Evolutionary conservation across 129 eudicot genomes (phyloP), one percentile per base, ranked within the genome.

Genomic region (Tanacetum coccineum): DNA sequence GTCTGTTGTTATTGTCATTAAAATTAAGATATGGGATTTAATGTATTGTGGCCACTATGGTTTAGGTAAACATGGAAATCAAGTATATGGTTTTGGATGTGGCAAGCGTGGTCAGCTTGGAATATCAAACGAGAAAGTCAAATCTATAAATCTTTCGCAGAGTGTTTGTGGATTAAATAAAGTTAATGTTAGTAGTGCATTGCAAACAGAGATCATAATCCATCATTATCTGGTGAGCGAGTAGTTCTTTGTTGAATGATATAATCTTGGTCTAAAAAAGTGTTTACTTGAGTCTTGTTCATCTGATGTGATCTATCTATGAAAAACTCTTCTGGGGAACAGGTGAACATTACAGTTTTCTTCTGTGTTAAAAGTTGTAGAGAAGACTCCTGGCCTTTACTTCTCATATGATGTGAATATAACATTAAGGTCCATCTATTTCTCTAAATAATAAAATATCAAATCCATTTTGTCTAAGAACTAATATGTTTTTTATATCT

Each of bases 121-220:
- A 26, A 62, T 62, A 52, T 64, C 59, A 36, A 71, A 70, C 0
- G 82, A 83, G 57, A 88, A 78, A 66, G 76, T 80, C 15, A 83
- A 68, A 75, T 78, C 80, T 68, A 57, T 80, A 63, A 76, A 59
- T 66, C 59, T 75, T 68, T 95, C 98, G 51, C 87, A 84, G 64
- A 45, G 67, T 55, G 76, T 79, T 58, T 32, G 44, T 53, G 91
- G 95, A 25, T 72, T 92, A 57, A 71, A 80, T 20, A 73, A 84
- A 60, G 78, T 67, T 42, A 47, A 78, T 11, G 40, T 86, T 46
- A 53, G 48, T 52, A 74, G 74, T 71, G 74, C 62, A 18, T 6
- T 74, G 95, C 98, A 57, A 88, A 88, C 85, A 96, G 98, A 79
- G 96, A 92, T 70, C 95, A 88, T 65, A 88, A 95, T 78, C 85